These are phyloP conservation scores for Clarireedia hainanense DNA, from an alignment of 2,329 filamentous ascomycete species.

Conservation along the genomic window DNA sequence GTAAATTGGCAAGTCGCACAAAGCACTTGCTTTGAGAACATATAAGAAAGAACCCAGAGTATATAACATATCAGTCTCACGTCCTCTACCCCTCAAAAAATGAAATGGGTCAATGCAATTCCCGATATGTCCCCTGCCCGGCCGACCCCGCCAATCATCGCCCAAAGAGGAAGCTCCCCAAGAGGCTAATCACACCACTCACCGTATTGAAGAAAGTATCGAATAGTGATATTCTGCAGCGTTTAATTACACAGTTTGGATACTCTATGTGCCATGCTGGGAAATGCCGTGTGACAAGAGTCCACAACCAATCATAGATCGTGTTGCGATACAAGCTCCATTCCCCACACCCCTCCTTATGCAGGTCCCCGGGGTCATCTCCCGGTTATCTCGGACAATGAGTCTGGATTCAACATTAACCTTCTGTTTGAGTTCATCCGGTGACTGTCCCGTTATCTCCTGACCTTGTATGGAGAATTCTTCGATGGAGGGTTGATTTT, in stretches of 20 bases:
- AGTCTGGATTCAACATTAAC: not conserved
- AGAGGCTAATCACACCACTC: not conserved
- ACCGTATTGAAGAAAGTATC: too few species aligned
- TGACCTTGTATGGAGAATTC: not conserved
- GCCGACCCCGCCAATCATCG: not conserved
- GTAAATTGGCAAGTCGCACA: not conserved
- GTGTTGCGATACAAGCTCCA: not conserved
- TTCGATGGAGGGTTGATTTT: not conserved
- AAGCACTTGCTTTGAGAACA: not conserved
- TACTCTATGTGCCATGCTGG: conserved; percentile 7
- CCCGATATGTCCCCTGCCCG: not conserved
- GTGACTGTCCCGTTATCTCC: not conserved
- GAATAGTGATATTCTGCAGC: not conserved
- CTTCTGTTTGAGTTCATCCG: not conserved
- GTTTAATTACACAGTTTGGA: not conserved
- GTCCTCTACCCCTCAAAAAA: not conserved
- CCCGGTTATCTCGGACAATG: not conserved
- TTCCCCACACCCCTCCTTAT: not conserved
- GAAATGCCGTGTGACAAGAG: not conserved
- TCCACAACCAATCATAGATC: not conserved
- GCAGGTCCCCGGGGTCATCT: conserved; percentile 3
- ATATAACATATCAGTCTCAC: not conserved
- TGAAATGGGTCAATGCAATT: not conserved
- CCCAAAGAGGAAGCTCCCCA: conserved; percentile 2
- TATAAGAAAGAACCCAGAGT: not conserved